Percentiles rank a stretch among this genome's conserved stretches.
Conservation (phyloP, 2,329 filamentous ascomycete species). For the Arthrobotrys entomopaga region DNA sequence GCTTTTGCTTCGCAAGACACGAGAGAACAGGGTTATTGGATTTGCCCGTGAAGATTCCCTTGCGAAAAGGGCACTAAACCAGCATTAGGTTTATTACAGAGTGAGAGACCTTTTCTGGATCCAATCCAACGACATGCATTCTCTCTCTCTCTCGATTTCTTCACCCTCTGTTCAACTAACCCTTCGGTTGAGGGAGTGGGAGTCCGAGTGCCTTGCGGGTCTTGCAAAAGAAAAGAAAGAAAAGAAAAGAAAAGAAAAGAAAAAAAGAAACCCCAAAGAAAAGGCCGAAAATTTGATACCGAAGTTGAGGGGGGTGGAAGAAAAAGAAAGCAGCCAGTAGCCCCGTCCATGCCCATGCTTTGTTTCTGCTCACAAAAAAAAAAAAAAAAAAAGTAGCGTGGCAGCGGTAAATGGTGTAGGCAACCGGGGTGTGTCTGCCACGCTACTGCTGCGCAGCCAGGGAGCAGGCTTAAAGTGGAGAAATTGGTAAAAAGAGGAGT, state of each 20-base stretch:
- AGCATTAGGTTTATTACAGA: constrained; percentile 27
- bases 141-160: constrained; percentile 21
- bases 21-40: constrained; percentile 34
- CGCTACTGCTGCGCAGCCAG: constrained; percentile 54
- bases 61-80: constrained; percentile 20
- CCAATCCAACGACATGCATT: constrained; percentile 32
- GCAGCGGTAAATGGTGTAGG: constrained; percentile 56
- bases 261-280: constrained; percentile 16
- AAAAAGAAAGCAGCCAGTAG: constrained; percentile 37
- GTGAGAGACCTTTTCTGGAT: not conserved
- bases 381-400: constrained; percentile 54
- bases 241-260: constrained; percentile 26
- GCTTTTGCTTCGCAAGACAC: too few relatives aligned
- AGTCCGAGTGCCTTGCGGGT: not conserved
- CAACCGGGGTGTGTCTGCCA: constrained; percentile 55
- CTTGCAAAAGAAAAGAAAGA: constrained; percentile 12
- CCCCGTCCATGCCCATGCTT: not conserved
- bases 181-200: constrained; percentile 46
- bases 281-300: constrained; percentile 51
- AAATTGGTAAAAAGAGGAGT: not conserved
- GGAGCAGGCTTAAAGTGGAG: constrained; percentile 47
- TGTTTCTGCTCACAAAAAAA: constrained; percentile 15
- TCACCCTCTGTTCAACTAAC: constrained; percentile 3
- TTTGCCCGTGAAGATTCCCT: constrained; percentile 31
- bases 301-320: constrained; percentile 23